Evolutionary conservation across 2,329 filamentous ascomycete species (phyloP), one percentile per base, ranked within the genome.

Genomic region (Myriosclerotinia scirpicola): DNA sequence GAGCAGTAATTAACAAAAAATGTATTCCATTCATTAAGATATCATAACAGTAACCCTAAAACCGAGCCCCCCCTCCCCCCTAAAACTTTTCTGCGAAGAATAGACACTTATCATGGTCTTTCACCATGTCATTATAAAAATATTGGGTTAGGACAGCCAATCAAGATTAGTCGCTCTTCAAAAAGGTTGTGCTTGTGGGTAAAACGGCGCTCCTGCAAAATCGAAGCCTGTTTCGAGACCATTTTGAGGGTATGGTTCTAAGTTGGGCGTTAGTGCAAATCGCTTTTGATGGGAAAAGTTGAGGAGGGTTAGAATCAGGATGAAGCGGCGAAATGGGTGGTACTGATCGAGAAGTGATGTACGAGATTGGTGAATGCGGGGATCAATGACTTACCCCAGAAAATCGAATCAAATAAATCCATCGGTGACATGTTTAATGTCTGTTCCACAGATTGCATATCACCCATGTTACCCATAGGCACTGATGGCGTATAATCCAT

Each of bases 401-500:
- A 89, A 55, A 89, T 89, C 5, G 85, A 87, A 72, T 89, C 86
- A 73, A 88, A 89, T 0, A 89, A 77, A 68, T 89, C 87, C 85
- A 89, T 86, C 0, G 87, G 87, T 48, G 86, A 87, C 81, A 89
- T 85, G 70, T 86, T 84, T 44, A 85, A 79, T 3, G 82, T 80
- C 20, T 84, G 84, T 68, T 88, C 86, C 14, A 85, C 77, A 46
- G 79, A 76, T 59, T 78, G 76, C 60, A 86, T 76, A 55, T 81
- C 82, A 8, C 74, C 59, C 74, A 76, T 54, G 17, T 50, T 61
- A 78, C 75, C 66, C 14, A 73, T 56, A 2, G 68, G 68, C 62
- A 73, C 76, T 53, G 78, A 74, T 50, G 77, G 77, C 20, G 76
- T 67, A 64, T 78, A 82, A 4, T 80, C 72, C 22, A 81, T 72